Base-by-base conservation (phyloP, 2,329 filamentous ascomycete species). In the Aspergillus fructus region DNA sequence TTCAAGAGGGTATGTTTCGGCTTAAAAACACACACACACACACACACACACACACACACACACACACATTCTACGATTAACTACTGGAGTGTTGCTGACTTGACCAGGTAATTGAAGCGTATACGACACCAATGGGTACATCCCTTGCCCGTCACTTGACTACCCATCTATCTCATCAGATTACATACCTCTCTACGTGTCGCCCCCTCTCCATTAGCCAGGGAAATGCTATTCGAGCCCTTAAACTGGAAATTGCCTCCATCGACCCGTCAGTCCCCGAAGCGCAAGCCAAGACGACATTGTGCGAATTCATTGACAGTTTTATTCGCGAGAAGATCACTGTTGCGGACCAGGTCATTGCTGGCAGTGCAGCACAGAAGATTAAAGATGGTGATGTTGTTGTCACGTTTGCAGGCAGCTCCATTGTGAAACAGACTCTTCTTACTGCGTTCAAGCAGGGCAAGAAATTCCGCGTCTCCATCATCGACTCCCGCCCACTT, bases 181-280 rank as follows among this genome's bases (percentile, higher is more conserved):
- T 99, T 69, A 92, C 96, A 63, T 97, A 96, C 71, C 84, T 99
- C 59, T 90, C 91, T 59, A 91, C 91, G 64, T 97, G 93, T 70
- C 88, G 94, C n/a, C 93, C 94, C 34, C 90, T 99, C 77, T 96
- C 91, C 64, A 94, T 96, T 75, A 91, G 91, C 61, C 96, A 97
- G 88, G 94, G 94, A 59, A 99, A 97, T 73, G 92, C 92, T 37
- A 96, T 99, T 71, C 86, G 94, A 54, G 93, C 92, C 82, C 83
- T 99, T 49, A 99, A 99, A 79, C 85, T 96, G 48, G 86, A 91
- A 68, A 93, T 99, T 70, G 89, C 91, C 67, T 91, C 91, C 66
- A 88, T 97, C 58, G 92, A 97, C 67, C 91, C 93, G 41, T 89
- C 93, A 65, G 85, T 89, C 2, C 86, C 90, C 30, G 93, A 99